phyloP scores from a whole-genome alignment of 2,329 filamentous ascomycete genomes.

The Colletotrichum sp. region DNA sequence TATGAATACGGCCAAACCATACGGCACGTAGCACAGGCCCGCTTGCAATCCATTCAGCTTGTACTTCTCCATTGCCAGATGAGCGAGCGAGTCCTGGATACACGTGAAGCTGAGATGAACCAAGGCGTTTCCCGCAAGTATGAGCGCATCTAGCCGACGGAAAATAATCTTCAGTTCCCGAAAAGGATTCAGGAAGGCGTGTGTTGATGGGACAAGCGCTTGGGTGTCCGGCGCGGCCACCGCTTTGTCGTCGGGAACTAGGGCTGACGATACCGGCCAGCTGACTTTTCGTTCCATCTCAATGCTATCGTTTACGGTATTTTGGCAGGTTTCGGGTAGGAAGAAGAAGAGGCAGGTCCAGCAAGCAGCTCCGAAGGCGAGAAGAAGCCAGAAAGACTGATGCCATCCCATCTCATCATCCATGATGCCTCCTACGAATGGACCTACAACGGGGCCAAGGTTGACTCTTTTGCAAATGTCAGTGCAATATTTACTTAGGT shows the following conservation, averaged over 20 bases:
- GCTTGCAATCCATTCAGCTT: not conserved
- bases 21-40: not conserved
- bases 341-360: conserved; percentile 24
- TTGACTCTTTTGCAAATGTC: not conserved
- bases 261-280: not conserved
- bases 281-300: not conserved
- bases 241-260: not conserved
- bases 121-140: not conserved
- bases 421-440: not conserved
- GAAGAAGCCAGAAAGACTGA: not conserved
- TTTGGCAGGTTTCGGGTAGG: conserved; percentile 30
- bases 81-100: not conserved
- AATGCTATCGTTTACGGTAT: not conserved
- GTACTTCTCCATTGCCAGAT: not conserved
- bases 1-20: not conserved
- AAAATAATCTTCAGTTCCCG: not conserved
- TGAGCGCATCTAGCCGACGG: not conserved
- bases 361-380: not conserved
- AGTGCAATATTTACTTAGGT: not conserved
- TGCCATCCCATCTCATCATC: not conserved
- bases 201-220: not conserved
- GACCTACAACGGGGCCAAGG: not conserved
- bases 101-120: not conserved
- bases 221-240: not conserved
- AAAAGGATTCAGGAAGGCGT: not conserved